Base-by-base conservation (phyloP, 306 rosid genomes). In the Gastrolobium villosum region DNA sequence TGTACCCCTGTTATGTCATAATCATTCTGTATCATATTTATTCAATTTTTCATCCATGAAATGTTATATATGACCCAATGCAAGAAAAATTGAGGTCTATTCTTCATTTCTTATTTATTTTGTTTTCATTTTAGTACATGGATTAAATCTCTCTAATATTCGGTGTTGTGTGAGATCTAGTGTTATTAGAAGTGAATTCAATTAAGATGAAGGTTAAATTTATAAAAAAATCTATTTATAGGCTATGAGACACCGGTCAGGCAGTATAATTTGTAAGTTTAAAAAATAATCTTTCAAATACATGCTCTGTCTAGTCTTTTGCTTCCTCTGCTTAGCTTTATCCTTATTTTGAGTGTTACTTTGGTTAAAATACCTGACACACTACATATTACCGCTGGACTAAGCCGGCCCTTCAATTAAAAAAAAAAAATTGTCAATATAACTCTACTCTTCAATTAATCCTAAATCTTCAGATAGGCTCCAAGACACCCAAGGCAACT, bases 31-130 rank as follows among this genome's bases (percentile, higher is more conserved):
- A 43, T 64, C 41, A 39, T 11, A 37, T 77, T 56, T 36, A 65
- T 65, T 37, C 65, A 50, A 35, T 59, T 11, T 78, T 83, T 83
- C 65, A 80, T 56, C 74, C 1, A n/a, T 46, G 28, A 14, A 40
- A n/a, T 76, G 35, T 60, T 82, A 54, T 60, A 7, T 53, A 32
- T 60, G 67, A 20, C 65, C 43, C 13, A 10, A 46, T 10, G 6
- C 52, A 11, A 35, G 2, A n/a, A 62, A 5, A 56, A 1, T 57
- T 31, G 41, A 5, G 54, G 44, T 80, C 36, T 40, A 5, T 2
- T 41, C 28, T 49, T 50, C 56, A 48, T 35, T 9, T 20, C 32
- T 10, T 56, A 11, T 43, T 6, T 61, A 8, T 2, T 49, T 37
- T 28, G 36, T 20, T 20, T 20, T 20, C 26, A 20, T 20, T 2